Base-by-base conservation (phyloP, 257 asterid genomes). In the Henckelia pumila region DNA sequence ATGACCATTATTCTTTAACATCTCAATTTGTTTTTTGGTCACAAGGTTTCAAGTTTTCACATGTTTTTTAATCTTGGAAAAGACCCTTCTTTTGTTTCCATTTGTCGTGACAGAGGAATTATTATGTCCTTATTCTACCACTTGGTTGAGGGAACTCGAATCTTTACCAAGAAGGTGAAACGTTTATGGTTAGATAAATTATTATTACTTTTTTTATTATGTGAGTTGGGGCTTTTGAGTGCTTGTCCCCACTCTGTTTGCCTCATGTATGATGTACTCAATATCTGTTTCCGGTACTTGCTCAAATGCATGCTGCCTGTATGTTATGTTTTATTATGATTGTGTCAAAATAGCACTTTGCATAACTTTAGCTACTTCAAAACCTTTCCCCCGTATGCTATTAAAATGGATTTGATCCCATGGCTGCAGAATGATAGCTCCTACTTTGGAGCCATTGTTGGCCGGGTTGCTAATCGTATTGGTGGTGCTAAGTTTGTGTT, bases 381-480 rank as follows among this genome's bases (percentile, higher is more conserved):
- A 40, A 40, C n/a, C n/a, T 35, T 40, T 8, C n/a, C 50, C 50
- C n/a, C 3, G n/a, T 17, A 40, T 40, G 50, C 6, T 40, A 14
- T 8, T 30, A 8, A 56, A 7, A 20, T 64, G 3, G 50, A 52
- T 58, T 9, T 58, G 5, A 23, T 53, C 53, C 20, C 16, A 44
- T 73, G 61, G 22, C 59, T 57, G 72, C 83, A 89, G 98, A 86
- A 89, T 17, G 91, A 82, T 57, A 73, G 77, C 0, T 4, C 69
- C 32, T 56, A 78, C 66, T 88, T 89, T 30, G 98, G 98, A 73
- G 91, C 96, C 56, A 59, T 83, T 13, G 89, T 87, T 49, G 98
- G 96, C 22, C 79, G 98, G 1, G 95, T 92, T 19, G 96, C 96
- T 23, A 89, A 92, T 70, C 84, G 97, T 65, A 92, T 89, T 56